Evolutionary conservation across 495 filamentous ascomycete species (phyloP), one percentile per base, ranked within the genome.

Genomic region (Podospora australis): DNA sequence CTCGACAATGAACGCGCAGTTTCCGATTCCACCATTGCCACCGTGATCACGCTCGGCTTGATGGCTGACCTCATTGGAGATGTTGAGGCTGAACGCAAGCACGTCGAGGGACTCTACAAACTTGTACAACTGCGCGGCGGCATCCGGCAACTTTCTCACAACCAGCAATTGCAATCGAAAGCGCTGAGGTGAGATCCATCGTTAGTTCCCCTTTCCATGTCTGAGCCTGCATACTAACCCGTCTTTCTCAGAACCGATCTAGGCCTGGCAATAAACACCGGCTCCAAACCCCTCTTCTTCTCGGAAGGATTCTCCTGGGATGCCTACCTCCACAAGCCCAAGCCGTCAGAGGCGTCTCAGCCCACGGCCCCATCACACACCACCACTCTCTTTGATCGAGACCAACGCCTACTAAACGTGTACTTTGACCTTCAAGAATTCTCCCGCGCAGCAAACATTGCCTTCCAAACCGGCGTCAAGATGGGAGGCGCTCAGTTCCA

Each of bases 121-220:
- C 59, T 74, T 1, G 58, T 70, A 28, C 24, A 55, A 24, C 36
- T 72, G 1, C 63, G 70, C 28, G 71, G 69, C 4, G 65, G 68
- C 1, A 36, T 59, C 9, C 3, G 19, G 8, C 23, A 23, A 2
- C 35, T 63, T 1, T 24, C n/a, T 8, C 13, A 44, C 32, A 56
- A 54, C 41, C 28, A n/a, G 6, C 21, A 47, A 6, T 45, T 60
- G 21, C 57, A 57, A 40, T 9, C 21, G n/a, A 60, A 60, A 19
- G 29, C 49, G 11, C 49, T 55, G 17, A 41, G 56, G 56, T 58
- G 40, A n/a, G n/a, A n/a, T n/a, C n/a, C n/a, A n/a, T n/a, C n/a
- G n/a, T 10, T 47, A 11, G 9, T 11, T 3, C 20, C n/a, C 13
- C 16, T 44, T 6, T 9, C 13, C 14, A 10, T n/a, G 14, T n/a